A percentile compares a stretch with the other conserved stretches of the same genome.
Conservation (phyloP, 2,329 filamentous ascomycete species). For the Cladorrhinum sp. region DNA sequence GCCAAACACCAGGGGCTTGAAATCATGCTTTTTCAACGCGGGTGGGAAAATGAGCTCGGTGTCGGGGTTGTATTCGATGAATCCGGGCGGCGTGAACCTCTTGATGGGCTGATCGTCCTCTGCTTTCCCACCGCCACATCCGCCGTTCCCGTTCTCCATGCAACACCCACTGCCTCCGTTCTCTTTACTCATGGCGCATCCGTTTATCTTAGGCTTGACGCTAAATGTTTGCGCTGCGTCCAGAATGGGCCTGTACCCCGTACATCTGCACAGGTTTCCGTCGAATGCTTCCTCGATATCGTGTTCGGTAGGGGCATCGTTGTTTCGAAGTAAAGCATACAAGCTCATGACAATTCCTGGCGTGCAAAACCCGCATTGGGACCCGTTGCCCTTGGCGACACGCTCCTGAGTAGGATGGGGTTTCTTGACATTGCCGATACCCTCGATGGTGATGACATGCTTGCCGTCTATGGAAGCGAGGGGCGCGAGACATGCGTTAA, state of each 20-base stretch:
- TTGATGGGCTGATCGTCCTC: constrained; percentile 56
- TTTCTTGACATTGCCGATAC: constrained; percentile 81
- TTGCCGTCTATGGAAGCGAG: constrained; percentile 93
- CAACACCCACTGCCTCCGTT: constrained; percentile 60
- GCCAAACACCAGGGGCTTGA: constrained; percentile 80
- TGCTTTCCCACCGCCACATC: constrained; percentile 54
- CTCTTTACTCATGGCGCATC: constrained; percentile 60
- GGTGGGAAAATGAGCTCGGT: constrained; percentile 96
- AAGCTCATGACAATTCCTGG: constrained; percentile 98
- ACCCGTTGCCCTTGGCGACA: constrained; percentile 86
- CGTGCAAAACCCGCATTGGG: constrained; percentile 92
- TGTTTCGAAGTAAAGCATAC: constrained; percentile 88
- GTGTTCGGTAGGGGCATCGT: constrained; percentile 69
- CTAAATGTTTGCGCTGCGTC: constrained; percentile 92
- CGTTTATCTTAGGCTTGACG: constrained; percentile 45
- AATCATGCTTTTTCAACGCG: constrained; percentile 74
- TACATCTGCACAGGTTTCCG: constrained; percentile 93
- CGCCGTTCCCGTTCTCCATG: constrained; percentile 58
- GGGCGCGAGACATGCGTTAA: constrained; percentile 93
- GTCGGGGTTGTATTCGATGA: constrained; percentile 90
- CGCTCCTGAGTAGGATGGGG: constrained; percentile 90
- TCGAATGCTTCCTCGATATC: constrained; percentile 96
- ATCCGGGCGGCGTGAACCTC: constrained; percentile 78
- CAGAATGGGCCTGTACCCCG: constrained; percentile 88
- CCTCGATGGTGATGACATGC: constrained; percentile 96